phyloP scores from a whole-genome alignment of 1,284 basidiomycete species.

The Veloboletus limbatus region DNA sequence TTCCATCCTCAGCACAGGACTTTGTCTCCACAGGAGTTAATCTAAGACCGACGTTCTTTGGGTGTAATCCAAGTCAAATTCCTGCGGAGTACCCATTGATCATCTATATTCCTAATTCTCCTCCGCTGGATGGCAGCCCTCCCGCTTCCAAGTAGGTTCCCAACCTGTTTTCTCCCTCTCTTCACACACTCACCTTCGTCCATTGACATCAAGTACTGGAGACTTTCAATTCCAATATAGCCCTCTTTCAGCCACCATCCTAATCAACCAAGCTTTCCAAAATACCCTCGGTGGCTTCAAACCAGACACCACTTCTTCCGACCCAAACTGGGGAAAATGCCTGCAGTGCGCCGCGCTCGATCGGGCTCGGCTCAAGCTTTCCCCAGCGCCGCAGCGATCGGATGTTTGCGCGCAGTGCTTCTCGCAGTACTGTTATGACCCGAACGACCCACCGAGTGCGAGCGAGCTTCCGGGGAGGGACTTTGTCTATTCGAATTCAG shows the following conservation, averaged over 20 bases:
- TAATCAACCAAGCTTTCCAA: constrained; percentile 52
- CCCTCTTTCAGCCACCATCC: constrained; percentile 42
- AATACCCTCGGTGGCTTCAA: constrained; percentile 56
- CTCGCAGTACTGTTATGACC: constrained; percentile 37
- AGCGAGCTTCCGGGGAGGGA: constrained; percentile 20
- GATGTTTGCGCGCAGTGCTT: constrained; percentile 30
- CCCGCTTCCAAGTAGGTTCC: constrained; percentile 59
- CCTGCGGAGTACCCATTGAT: constrained; percentile 56
- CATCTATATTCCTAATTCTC: constrained; percentile 64
- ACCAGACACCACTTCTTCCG: constrained; percentile 40
- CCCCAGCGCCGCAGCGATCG: constrained; percentile 21
- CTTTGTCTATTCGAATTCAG: constrained; percentile 25
- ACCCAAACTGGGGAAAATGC: constrained; percentile 40
- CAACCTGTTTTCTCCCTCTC: not conserved
- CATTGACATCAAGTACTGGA: constrained; percentile 37
- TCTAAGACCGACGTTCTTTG: constrained; percentile 73
- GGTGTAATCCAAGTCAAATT: constrained; percentile 55
- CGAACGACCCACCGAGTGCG: constrained; percentile 25
- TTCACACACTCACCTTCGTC: constrained; percentile 2
- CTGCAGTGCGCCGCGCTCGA: constrained; percentile 44
- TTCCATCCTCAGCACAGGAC: constrained; percentile 49
- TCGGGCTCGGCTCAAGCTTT: constrained; percentile 35
- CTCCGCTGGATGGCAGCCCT: constrained; percentile 53
- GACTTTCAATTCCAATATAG: constrained; percentile 50
- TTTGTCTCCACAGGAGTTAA: constrained; percentile 67